Percentiles rank a stretch among this genome's conserved stretches.
Evolutionary conservation across 2,329 filamentous ascomycete species (phyloP).

Genomic region (Fusarium sp.): DNA sequence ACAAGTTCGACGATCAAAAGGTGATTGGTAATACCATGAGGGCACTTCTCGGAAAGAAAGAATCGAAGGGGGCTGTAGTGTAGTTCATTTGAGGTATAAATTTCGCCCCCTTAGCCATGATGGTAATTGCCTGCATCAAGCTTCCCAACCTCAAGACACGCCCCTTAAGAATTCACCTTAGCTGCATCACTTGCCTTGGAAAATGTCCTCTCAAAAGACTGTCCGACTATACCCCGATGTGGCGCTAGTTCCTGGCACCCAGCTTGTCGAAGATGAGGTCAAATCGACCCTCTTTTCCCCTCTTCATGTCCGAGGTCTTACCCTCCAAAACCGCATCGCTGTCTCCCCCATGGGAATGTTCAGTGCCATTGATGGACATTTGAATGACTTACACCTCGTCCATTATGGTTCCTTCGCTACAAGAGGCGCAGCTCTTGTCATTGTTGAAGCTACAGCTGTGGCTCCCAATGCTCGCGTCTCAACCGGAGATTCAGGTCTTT

Average conservation of each 20-base stretch:
- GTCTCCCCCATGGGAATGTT: constrained; percentile 1
- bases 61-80: accelerated
- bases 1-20: background rate
- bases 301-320: background rate
- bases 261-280: accelerated
- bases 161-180: accelerated
- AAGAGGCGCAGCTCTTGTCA: background rate
- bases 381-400: background rate
- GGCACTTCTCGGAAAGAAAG: accelerated
- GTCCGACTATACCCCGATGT: accelerated
- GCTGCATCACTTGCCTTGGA: accelerated
- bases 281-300: background rate
- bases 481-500: background rate
- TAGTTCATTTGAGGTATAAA: background rate
- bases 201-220: background rate
- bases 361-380: background rate
- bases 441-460: background rate
- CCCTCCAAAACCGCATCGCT: background rate
- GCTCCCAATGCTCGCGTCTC: background rate
- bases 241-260: background rate
- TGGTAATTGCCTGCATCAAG: accelerated
- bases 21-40: background rate
- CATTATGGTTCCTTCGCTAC: background rate
- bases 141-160: too few species aligned
- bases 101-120: accelerated